These are phyloP conservation scores for Neonectria faginata DNA, from an alignment of 2,329 filamentous ascomycete genomes.

Conservation along the genomic window DNA sequence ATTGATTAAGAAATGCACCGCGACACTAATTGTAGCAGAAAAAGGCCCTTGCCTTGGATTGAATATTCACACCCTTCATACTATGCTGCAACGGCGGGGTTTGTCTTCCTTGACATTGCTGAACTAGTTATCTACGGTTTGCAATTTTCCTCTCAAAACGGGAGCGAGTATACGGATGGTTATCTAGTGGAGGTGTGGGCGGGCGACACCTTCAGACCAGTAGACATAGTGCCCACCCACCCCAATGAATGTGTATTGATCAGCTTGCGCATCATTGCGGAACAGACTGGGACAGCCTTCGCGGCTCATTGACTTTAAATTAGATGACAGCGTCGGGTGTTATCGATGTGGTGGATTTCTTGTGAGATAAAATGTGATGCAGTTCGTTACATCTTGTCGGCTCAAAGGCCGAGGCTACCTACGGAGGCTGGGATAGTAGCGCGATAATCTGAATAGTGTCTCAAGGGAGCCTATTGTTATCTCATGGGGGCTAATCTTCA, in stretches of 20 bases:
- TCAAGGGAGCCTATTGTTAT: not conserved
- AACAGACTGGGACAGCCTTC: not conserved
- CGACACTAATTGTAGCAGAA: not conserved
- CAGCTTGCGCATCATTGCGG: not conserved
- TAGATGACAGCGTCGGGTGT: not conserved
- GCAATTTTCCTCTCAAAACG: not conserved
- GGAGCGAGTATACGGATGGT: not conserved
- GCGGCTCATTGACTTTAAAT: not conserved
- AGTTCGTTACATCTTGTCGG: not conserved
- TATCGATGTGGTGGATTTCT: not conserved
- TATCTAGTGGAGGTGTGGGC: not conserved
- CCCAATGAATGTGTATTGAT: not conserved
- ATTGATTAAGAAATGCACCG: not conserved
- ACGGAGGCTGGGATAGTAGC: not conserved
- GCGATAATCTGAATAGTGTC: not conserved
- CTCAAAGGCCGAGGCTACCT: not conserved
- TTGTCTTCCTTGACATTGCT: no score
- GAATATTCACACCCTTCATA: not conserved
- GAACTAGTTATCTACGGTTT: not conserved
- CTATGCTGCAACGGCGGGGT: not conserved
- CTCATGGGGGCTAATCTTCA: not conserved
- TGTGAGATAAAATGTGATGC: not conserved
- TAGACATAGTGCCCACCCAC: not conserved
- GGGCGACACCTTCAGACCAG: not conserved
- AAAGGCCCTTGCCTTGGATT: not conserved